Base-by-base conservation (phyloP, 2,329 filamentous ascomycete genomes). In the Xylaria sp. region DNA sequence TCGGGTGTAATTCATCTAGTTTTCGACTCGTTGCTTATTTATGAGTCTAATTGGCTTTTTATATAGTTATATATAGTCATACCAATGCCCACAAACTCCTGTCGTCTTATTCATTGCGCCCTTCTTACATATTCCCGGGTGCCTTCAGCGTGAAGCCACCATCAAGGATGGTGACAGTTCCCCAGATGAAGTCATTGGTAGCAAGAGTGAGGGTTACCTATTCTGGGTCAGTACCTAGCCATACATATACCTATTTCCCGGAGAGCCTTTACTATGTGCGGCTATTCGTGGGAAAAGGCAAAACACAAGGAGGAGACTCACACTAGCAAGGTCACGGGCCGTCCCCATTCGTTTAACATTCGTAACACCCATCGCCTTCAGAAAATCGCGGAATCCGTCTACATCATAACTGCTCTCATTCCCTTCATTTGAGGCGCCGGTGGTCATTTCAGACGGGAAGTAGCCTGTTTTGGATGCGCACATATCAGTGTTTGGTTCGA, bases 361-460 rank as follows among this genome's bases (percentile, higher is more conserved):
- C 31, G 57, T 68, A 3, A 53, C 58, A 1, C 73, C 73, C 47
- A 73, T 49, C 38, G 22, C 13, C 54, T 66, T 57, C 67, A 73
- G 66, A 13, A 62, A 63, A n/a, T 39, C 20, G 27, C 49, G 66
- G 51, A 73, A 74, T 3, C 51, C 11, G 39, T 73, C 71, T 27
- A 58, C 61, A 13, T 61, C 54, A 25, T 65, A 62, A 20, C 31
- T 45, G 57, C 70, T 76, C 59, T 73, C 69, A 33, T 76, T 76
- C 0, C 71, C 58, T 3, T 71, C 71, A 29, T 73, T 69, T 2
- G 74, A 74, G 0, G n/a, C 5, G 0, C 58, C 56, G 0, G 72
- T 70, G 4, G 74, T 74, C 73, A 76, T 73, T 58, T 76, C 74
- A 10, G 74, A 74, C 2, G 74, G 74, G 61, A 76, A 76, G 58